These are phyloP conservation scores for Aspergillus clavatus DNA, from an alignment of 2,329 filamentous ascomycete species.

Conservation along the genomic window DNA sequence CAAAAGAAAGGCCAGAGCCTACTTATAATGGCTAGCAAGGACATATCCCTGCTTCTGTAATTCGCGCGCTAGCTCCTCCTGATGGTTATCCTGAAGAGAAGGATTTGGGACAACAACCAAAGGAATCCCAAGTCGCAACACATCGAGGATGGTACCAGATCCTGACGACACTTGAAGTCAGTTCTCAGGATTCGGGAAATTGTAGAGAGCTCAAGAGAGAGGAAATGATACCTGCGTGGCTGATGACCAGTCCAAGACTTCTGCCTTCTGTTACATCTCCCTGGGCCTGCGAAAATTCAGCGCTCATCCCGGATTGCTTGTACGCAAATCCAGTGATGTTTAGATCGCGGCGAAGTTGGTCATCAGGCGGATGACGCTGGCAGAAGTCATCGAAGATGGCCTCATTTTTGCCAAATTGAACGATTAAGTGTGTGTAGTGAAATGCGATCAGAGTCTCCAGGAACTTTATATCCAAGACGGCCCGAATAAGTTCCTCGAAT, in stretches of 20 bases:
- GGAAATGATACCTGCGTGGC: slow-evolving; percentile 70
- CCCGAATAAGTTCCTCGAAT: slow-evolving; percentile 66
- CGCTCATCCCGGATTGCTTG: slow-evolving; percentile 53
- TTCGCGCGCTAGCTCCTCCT: slow-evolving; percentile 76
- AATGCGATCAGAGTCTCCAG: slow-evolving; percentile 54
- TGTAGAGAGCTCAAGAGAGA: slow-evolving; percentile 7
- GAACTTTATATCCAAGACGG: slow-evolving; percentile 60
- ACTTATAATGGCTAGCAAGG: slow-evolving; percentile 65
- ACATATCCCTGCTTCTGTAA: slow-evolving; percentile 71
- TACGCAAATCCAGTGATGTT: slow-evolving; percentile 62
- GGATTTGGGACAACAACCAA: slow-evolving; percentile 89
- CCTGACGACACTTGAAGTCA: slow-evolving; percentile 48
- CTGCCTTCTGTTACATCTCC: slow-evolving; percentile 38
- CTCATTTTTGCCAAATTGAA: slow-evolving; percentile 75
- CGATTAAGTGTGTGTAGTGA: slow-evolving; percentile 64
- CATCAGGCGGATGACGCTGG: slow-evolving; percentile 20
- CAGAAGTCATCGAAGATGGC: slow-evolving; percentile 46
- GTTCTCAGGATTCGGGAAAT: neutral
- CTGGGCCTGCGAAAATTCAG: slow-evolving; percentile 54
- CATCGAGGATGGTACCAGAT: slow-evolving; percentile 83
- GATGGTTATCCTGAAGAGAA: slow-evolving; percentile 80
- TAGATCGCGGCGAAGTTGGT: slow-evolving; percentile 37
- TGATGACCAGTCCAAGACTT: slow-evolving; percentile 69
- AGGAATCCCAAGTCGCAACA: slow-evolving; percentile 65
- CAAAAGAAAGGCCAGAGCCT: slow-evolving; percentile 25